phyloP scores from a whole-genome alignment of 148 eudicot species.

The Vaccinium macrocarpon region DNA sequence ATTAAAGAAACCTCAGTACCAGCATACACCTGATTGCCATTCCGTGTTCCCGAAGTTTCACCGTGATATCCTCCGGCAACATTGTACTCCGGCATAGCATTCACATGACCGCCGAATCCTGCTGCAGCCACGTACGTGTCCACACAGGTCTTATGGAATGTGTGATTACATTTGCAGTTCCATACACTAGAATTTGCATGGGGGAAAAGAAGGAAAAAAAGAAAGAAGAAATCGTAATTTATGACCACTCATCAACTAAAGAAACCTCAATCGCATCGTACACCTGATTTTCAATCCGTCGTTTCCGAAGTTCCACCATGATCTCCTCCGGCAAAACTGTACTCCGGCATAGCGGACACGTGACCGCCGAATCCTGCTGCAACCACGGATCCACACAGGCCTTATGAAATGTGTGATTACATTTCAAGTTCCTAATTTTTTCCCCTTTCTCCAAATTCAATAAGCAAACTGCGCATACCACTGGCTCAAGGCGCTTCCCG shows the following conservation, averaged over 20 bases:
- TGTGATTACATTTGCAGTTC: slow-evolving; percentile 30
- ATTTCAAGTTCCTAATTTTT: slow-evolving; percentile 29
- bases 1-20: no score
- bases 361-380: neutral
- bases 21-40: neutral
- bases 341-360: neutral
- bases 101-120: neutral
- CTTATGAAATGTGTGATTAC: slow-evolving; percentile 18
- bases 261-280: neutral
- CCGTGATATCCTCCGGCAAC: neutral
- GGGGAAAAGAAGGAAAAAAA: no score
- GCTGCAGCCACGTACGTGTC: neutral
- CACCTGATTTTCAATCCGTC: neutral
- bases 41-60: neutral
- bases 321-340: neutral
- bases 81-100: neutral
- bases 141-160: neutral
- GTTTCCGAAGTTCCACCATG: neutral
- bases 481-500: neutral
- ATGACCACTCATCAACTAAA: no score
- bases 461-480: slow-evolving; percentile 35
- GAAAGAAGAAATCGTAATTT: no score
- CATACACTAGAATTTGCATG: neutral
- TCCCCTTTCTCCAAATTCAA: slow-evolving; percentile 33
- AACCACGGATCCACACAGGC: neutral